These are phyloP conservation scores for Fraxinus anomala DNA, from an alignment of 257 asterid species.

Conservation along the genomic window DNA sequence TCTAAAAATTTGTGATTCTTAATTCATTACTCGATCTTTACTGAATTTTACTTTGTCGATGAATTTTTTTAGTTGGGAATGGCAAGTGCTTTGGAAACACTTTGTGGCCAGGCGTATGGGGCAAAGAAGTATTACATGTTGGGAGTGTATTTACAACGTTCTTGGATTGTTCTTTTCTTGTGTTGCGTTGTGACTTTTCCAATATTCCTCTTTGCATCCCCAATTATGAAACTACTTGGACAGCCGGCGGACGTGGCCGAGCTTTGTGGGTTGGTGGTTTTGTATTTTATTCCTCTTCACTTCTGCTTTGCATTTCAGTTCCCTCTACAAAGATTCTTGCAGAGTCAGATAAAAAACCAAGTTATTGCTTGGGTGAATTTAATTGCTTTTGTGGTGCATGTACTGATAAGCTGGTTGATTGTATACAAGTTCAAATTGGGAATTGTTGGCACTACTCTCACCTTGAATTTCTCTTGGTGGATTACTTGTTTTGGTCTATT, in stretches of 20 bases:
- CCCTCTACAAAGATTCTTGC: conserved; percentile 81
- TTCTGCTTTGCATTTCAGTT: conserved; percentile 73
- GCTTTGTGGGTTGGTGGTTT: conserved; percentile 60
- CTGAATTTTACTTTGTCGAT: background rate
- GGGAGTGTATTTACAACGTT: conserved; percentile 79
- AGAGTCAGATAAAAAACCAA: conserved; percentile 77
- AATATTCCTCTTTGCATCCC: conserved; percentile 54
- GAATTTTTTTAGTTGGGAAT: conserved; percentile 58
- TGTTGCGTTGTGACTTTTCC: conserved; percentile 59
- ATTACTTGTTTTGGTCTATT: conserved; percentile 47
- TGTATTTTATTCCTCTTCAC: conserved; percentile 70
- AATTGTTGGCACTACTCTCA: conserved; percentile 55
- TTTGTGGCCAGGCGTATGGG: conserved; percentile 92
- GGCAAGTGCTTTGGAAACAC: conserved; percentile 89
- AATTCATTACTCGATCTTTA: background rate
- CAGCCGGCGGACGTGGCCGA: conserved; percentile 79
- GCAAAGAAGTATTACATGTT: conserved; percentile 73
- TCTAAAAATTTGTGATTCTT: background rate
- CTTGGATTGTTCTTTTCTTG: conserved; percentile 61
- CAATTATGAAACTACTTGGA: conserved; percentile 61
- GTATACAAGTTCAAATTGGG: conserved; percentile 57
- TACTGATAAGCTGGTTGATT: conserved; percentile 48
- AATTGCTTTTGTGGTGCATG: conserved; percentile 51
- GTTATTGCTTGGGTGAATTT: conserved; percentile 58
- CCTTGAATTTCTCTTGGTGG: conserved; percentile 71